Conservation (phyloP, 208 protist genomes). For the Leishmania major region DNA sequence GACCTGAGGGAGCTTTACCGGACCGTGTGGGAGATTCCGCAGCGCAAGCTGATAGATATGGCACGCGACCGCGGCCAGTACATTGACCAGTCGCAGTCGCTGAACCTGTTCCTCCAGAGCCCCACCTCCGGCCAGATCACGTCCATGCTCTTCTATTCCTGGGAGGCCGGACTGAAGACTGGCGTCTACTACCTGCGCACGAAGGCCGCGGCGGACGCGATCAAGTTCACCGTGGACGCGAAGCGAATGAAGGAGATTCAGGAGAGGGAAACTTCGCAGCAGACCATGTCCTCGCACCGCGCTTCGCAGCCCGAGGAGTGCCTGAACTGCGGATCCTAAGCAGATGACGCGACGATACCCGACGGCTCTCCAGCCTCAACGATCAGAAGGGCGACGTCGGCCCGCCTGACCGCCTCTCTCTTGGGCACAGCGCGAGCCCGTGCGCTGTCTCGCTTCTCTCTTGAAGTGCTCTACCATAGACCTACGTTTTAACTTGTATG, state of each 20-base stretch:
- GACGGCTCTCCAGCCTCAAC: not conserved
- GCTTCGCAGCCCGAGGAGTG: slow-evolving; percentile 71
- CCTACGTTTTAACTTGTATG: not conserved
- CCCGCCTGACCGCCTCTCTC: not conserved
- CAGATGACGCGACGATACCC: not conserved
- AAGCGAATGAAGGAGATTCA: slow-evolving; percentile 79
- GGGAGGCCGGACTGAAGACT: slow-evolving; percentile 99
- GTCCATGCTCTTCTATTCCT: slow-evolving; percentile 99
- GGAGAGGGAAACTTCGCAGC: slow-evolving; percentile 29
- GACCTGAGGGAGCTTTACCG: slow-evolving; percentile 97
- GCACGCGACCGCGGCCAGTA: slow-evolving; percentile 98
- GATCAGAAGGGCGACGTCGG: not conserved
- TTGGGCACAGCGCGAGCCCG: not conserved
- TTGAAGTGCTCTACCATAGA: not conserved
- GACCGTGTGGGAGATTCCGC: slow-evolving; percentile 99
- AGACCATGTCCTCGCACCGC: slow-evolving; percentile 8
- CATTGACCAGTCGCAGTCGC: slow-evolving; percentile 99
- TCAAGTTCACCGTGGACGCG: slow-evolving; percentile 99
- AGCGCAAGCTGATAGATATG: slow-evolving; percentile 98
- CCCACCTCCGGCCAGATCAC: slow-evolving; percentile 96
- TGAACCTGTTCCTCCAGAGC: slow-evolving; percentile 98
- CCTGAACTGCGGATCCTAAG: slow-evolving; percentile 70
- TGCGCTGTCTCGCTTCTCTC: not conserved
- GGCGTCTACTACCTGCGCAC: slow-evolving; percentile 99
- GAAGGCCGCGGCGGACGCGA: slow-evolving; percentile 98